These are phyloP conservation scores for Ceratorhiza oryzae-sativae DNA, from an alignment of 1,284 basidiomycete species.

Conservation along the genomic window DNA sequence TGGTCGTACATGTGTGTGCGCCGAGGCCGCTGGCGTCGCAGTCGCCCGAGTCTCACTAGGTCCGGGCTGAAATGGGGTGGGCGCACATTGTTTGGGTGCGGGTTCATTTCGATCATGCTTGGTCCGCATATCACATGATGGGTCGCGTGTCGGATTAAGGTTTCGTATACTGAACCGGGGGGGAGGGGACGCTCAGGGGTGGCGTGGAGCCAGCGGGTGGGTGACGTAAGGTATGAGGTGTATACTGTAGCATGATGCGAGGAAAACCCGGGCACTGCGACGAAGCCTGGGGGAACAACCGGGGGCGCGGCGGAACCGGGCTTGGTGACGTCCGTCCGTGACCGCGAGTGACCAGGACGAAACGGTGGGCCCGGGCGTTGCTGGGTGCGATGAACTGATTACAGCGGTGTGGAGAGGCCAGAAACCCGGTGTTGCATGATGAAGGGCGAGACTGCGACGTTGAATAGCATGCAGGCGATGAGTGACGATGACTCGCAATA, in stretches of 20 bases:
- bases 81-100: conserved; percentile 19
- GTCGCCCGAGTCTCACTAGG: not conserved
- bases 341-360: not conserved
- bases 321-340: not conserved
- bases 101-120: conserved; percentile 21
- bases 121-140: conserved; percentile 3
- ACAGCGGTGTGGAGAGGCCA: not conserved
- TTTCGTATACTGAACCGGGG: conserved; percentile 4
- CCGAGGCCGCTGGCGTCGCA: conserved; percentile 1
- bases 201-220: conserved; percentile 15
- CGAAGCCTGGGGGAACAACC: not conserved
- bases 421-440: not conserved
- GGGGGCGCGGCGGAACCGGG: conserved; percentile 13
- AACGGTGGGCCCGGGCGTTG: not conserved
- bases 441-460: conserved; percentile 4
- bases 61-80: conserved; percentile 5
- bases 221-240: conserved; percentile 24
- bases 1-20: not conserved
- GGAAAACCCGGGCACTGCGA: conserved; percentile 12
- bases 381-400: conserved; percentile 7
- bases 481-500: conserved; percentile 2
- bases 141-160: conserved; percentile 25
- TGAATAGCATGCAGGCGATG: not conserved
- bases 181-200: conserved; percentile 4
- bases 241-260: not conserved